A percentile compares a stretch with the other conserved stretches of the same genome.
These are phyloP conservation scores for Hanseniaspora vineae DNA, from an alignment of 805 yeast genomes.

Conservation along the genomic window DNA sequence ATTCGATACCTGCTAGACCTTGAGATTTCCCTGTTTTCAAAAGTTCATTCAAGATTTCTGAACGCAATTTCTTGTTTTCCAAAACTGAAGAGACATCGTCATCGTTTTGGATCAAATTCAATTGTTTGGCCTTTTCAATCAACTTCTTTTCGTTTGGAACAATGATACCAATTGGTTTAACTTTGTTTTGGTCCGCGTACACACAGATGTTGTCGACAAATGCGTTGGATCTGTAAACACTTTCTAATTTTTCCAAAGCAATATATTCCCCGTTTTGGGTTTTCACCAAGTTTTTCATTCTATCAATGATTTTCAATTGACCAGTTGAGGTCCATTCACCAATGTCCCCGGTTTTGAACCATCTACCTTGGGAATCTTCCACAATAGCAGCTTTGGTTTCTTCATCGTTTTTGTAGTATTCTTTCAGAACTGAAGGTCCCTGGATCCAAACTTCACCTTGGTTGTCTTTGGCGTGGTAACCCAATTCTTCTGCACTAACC, in stretches of 20 bases:
- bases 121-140: conserved; percentile 43
- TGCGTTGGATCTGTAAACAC: conserved; percentile 74
- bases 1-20: conserved; percentile 78
- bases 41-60: conserved; percentile 44
- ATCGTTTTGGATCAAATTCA: conserved; percentile 35
- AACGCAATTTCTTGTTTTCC: conserved; percentile 41
- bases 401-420: conserved; percentile 70
- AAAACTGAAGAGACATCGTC: conserved; percentile 37
- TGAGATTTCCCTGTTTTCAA: conserved; percentile 65
- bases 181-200: conserved; percentile 79
- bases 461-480: conserved; percentile 76
- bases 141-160: conserved; percentile 66
- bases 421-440: conserved; percentile 61
- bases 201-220: conserved; percentile 75
- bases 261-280: conserved; percentile 95
- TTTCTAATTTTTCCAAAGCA: conserved; percentile 89
- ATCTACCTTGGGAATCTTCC: conserved; percentile 18
- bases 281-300: conserved; percentile 92
- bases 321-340: conserved; percentile 85
- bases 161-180: conserved; percentile 85
- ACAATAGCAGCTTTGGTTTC: conserved; percentile 67
- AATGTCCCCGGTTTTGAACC: conserved; percentile 96
- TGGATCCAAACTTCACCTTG: conserved; percentile 85
- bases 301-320: conserved; percentile 72
- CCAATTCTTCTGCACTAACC: conserved; percentile 83